Evolutionary conservation across 2,329 filamentous ascomycete species (phyloP).

Genomic region (Dactylellina cionopaga): DNA sequence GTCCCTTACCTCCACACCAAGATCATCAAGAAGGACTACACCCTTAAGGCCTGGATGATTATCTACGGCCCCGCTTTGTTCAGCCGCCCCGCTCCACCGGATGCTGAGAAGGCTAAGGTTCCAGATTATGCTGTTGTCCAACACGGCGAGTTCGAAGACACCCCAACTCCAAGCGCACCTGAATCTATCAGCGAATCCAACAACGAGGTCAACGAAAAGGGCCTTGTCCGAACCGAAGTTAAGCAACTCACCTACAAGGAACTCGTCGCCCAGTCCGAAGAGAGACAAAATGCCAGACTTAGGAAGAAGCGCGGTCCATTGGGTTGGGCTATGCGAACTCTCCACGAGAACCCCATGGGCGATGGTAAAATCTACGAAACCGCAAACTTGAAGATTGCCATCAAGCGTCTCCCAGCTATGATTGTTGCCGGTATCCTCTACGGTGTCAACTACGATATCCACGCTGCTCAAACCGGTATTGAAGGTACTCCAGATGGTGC

Average conservation of each 20-base stretch:
- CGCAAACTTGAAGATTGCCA: slow-evolving; percentile 72
- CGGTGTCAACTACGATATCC: slow-evolving; percentile 78
- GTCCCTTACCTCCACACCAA: slow-evolving; percentile 70
- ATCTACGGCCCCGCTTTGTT: slow-evolving; percentile 67
- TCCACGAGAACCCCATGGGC: slow-evolving; percentile 78
- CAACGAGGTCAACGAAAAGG: slow-evolving; percentile 62
- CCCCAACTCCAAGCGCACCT: slow-evolving; percentile 59
- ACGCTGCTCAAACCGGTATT: slow-evolving; percentile 61
- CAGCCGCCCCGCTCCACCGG: slow-evolving; percentile 59
- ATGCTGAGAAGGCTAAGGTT: slow-evolving; percentile 67
- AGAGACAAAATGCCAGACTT: slow-evolving; percentile 72
- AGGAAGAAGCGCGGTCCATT: slow-evolving; percentile 72
- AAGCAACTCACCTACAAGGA: slow-evolving; percentile 70
- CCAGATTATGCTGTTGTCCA: slow-evolving; percentile 83
- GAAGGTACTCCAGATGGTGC: slow-evolving; percentile 64
- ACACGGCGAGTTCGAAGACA: slow-evolving; percentile 67
- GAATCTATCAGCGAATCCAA: slow-evolving; percentile 55
- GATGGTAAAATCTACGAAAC: slow-evolving; percentile 78
- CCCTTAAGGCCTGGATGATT: slow-evolving; percentile 68
- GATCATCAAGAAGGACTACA: slow-evolving; percentile 71
- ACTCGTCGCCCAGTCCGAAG: slow-evolving; percentile 68
- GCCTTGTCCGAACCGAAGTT: slow-evolving; percentile 64
- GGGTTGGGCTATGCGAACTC: slow-evolving; percentile 83
- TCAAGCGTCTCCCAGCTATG: slow-evolving; percentile 75
- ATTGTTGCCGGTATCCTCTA: slow-evolving; percentile 73